A percentile compares a stretch with the other conserved stretches of the same genome.
Evolutionary conservation across 202 grass and related monocot genomes (phyloP).

Genomic region (Panicum hallii): DNA sequence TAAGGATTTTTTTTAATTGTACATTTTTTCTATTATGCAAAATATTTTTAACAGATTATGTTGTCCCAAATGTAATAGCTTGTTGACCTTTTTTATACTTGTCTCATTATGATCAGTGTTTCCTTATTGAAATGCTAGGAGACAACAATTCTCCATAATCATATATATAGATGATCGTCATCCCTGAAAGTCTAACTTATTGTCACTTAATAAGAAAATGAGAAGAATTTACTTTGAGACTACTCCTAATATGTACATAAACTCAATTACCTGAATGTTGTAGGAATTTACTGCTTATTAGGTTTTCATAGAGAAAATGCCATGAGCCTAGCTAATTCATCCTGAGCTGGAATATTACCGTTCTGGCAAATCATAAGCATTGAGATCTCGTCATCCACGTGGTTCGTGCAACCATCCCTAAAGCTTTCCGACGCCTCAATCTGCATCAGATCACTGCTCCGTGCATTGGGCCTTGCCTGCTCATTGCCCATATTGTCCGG

Average conservation of each 20-base stretch:
- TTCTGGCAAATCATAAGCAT: constrained; percentile 49
- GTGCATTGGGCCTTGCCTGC: constrained; percentile 10
- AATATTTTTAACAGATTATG: background rate
- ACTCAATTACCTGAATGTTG: constrained; percentile 57
- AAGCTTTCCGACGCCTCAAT: constrained; percentile 50
- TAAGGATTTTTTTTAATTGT: too few species aligned
- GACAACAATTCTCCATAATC: background rate
- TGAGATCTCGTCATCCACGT: constrained; percentile 54
- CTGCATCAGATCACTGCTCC: constrained; percentile 56
- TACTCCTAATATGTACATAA: background rate
- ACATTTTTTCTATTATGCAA: background rate
- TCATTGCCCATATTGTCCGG: constrained; percentile 13
- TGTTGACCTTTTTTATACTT: background rate
- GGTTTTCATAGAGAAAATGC: constrained; percentile 62
- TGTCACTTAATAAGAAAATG: background rate
- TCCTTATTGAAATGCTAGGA: background rate
- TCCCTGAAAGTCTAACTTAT: background rate
- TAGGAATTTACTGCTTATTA: constrained; percentile 42
- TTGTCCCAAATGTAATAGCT: background rate
- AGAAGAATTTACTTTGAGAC: background rate
- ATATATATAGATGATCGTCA: background rate
- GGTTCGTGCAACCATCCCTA: constrained; percentile 63
- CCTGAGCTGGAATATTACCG: constrained; percentile 36
- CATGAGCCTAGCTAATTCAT: constrained; percentile 58
- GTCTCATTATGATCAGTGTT: background rate